Conservation (phyloP, 139 green algal species). For the Haematococcus lacustris region DNA sequence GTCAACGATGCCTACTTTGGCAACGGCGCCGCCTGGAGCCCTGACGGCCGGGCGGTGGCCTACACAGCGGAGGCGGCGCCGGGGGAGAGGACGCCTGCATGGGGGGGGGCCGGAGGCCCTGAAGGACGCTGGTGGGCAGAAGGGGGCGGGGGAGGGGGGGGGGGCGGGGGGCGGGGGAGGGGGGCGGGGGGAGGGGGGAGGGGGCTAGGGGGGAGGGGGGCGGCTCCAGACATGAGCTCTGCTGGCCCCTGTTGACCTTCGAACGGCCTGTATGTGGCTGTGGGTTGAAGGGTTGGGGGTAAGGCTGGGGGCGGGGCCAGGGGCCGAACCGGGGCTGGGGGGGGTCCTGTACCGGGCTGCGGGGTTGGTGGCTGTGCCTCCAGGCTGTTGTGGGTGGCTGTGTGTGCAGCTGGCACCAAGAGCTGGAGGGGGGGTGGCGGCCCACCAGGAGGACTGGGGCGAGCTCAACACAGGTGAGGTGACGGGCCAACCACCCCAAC, state of each 20-base stretch:
- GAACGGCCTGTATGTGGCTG: background rate
- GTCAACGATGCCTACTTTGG: conserved; percentile 80
- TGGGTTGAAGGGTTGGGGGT: no score
- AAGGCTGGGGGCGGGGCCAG: no score
- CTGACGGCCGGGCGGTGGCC: conserved; percentile 56
- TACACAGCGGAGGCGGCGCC: conserved; percentile 75
- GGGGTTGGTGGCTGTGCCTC: background rate
- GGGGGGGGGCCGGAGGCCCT: conserved; percentile 23
- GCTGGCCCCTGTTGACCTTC: no score
- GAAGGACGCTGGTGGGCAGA: conserved; percentile 17
- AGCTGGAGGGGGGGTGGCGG: conserved; percentile 64
- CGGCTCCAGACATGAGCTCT: no score
- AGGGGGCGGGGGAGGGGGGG: no score
- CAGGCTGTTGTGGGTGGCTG: background rate
- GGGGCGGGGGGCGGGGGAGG: no score
- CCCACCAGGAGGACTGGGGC: conserved; percentile 76
- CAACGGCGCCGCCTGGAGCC: conserved; percentile 62
- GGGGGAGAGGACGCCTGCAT: conserved; percentile 36
- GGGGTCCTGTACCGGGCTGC: no score
- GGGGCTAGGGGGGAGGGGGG: no score
- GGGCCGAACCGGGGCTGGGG: no score
- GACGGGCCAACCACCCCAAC: no score
- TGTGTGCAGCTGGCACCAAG: conserved; percentile 23
- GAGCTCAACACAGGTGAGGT: conserved; percentile 66
- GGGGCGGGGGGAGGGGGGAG: no score